A percentile compares a stretch with the other conserved stretches of the same genome.
Evolutionary conservation across 73 alveolate genomes (phyloP).

Genomic region (Loxodes magnus): DNA sequence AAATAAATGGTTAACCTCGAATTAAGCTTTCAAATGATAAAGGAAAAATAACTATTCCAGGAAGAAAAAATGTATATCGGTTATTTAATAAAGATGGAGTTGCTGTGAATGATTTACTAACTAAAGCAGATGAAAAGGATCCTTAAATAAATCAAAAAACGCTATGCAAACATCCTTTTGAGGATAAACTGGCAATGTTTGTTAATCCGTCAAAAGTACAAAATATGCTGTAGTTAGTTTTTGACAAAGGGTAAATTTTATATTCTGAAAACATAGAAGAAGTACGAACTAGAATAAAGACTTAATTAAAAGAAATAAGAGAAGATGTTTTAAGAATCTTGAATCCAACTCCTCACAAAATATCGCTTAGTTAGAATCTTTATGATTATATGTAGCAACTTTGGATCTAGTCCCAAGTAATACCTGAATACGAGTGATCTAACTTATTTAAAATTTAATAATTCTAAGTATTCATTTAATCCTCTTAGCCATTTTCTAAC

Average conservation of each 20-base stretch:
- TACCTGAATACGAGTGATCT: too few species aligned
- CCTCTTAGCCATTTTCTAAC: too few species aligned
- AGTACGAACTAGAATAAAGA: not conserved
- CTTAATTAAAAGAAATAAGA: not conserved
- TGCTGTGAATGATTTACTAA: constrained; percentile 35
- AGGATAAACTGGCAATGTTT: constrained; percentile 4
- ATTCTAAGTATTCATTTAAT: too few species aligned
- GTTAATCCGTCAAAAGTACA: constrained; percentile 18
- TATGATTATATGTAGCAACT: constrained; percentile 10
- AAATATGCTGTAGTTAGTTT: not conserved
- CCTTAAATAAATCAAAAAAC: constrained; percentile 15
- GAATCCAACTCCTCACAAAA: constrained; percentile 20
- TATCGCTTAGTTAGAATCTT: not conserved
- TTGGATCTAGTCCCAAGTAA: too few species aligned
- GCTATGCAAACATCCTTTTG: constrained; percentile 18
- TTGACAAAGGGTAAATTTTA: not conserved
- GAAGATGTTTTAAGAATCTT: not conserved
- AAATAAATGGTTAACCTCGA: constrained; percentile 51
- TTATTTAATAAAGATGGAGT: constrained; percentile 12
- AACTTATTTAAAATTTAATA: too few species aligned
- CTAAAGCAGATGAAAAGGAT: constrained; percentile 22
- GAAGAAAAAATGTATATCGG: constrained; percentile 42
- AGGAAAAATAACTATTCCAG: constrained; percentile 49
- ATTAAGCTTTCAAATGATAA: constrained; percentile 62
- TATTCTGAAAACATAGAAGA: not conserved